Percentiles rank a stretch among this genome's conserved stretches.
These are phyloP conservation scores for Leccinum obscurum DNA, from an alignment of 768 basidiomycete species.

Conservation along the genomic window DNA sequence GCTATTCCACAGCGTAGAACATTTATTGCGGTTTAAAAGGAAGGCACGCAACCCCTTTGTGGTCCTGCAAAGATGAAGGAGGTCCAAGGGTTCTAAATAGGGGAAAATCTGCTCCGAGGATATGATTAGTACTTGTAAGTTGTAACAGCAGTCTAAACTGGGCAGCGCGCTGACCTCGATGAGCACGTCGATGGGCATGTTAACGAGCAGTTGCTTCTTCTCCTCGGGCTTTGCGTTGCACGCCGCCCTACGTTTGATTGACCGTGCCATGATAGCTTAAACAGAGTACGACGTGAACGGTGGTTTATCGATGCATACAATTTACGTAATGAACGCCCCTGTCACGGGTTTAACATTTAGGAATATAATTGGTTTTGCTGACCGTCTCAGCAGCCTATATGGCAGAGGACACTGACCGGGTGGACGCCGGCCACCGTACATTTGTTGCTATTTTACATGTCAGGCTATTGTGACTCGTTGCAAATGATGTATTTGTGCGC, in stretches of 20 bases:
- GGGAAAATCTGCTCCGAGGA: background rate
- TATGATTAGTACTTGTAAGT: too few species aligned
- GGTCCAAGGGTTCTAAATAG: constrained; percentile 30
- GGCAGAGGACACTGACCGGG: too few species aligned
- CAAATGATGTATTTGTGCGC: too few species aligned
- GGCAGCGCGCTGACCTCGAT: constrained; percentile 11
- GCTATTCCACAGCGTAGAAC: constrained; percentile 27
- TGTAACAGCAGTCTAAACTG: background rate
- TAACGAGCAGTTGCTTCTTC: constrained; percentile 1
- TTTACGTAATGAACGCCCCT: too few species aligned
- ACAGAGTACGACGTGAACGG: too few species aligned
- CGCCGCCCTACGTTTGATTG: background rate
- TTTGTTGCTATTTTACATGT: too few species aligned
- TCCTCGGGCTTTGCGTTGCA: background rate
- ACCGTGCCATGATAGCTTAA: background rate
- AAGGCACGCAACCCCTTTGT: constrained; percentile 28
- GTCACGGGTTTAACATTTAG: too few species aligned
- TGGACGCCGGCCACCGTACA: too few species aligned
- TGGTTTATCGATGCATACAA: too few species aligned
- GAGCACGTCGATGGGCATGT: constrained; percentile 16
- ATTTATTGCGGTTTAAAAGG: constrained; percentile 16
- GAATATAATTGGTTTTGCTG: too few species aligned
- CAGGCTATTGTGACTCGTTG: too few species aligned
- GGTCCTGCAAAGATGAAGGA: constrained; percentile 34
- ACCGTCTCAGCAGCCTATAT: too few species aligned